Percentiles rank a stretch among this genome's conserved stretches.
These are phyloP conservation scores for Pezicula carpinea DNA, from an alignment of 2,329 filamentous ascomycete genomes.

Conservation along the genomic window DNA sequence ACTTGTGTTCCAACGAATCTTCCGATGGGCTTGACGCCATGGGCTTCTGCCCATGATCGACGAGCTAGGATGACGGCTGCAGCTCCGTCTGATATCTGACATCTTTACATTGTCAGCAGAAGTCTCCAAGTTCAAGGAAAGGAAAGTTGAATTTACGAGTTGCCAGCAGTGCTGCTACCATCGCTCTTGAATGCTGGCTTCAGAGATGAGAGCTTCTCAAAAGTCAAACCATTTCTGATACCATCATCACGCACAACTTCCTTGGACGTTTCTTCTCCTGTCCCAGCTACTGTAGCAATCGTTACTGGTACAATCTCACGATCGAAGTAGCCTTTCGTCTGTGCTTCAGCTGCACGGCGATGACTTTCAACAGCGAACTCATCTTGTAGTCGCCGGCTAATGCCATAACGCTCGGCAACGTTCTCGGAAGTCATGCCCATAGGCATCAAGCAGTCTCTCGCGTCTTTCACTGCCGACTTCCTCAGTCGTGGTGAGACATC, in stretches of 20 bases:
- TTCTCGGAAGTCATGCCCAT: constrained; percentile 68
- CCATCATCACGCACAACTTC: constrained; percentile 58
- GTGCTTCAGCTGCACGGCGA: constrained; percentile 53
- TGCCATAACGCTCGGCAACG: constrained; percentile 57
- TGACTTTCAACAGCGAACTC: constrained; percentile 58
- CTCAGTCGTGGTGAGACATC: constrained; percentile 56
- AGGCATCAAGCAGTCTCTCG: constrained; percentile 62
- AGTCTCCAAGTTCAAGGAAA: not conserved
- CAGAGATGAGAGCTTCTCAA: constrained; percentile 55
- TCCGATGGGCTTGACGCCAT: constrained; percentile 58
- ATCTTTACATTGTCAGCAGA: constrained; percentile 17
- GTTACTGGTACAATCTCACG: constrained; percentile 58
- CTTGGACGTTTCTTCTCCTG: constrained; percentile 35
- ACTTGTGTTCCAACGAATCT: constrained; percentile 63
- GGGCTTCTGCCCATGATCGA: constrained; percentile 53
- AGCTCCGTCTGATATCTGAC: constrained; percentile 62
- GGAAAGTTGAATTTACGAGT: constrained; percentile 30
- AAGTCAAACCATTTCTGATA: constrained; percentile 51
- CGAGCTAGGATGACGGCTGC: constrained; percentile 60
- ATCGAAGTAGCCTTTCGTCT: constrained; percentile 54
- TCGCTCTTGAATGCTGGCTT: constrained; percentile 59
- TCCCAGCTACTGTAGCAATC: constrained; percentile 38
- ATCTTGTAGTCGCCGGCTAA: constrained; percentile 56
- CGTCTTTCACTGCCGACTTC: constrained; percentile 49
- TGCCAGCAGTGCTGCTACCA: constrained; percentile 59